Conservation (phyloP, 768 basidiomycete species). For the Phylloporus rhodoxanthus region DNA sequence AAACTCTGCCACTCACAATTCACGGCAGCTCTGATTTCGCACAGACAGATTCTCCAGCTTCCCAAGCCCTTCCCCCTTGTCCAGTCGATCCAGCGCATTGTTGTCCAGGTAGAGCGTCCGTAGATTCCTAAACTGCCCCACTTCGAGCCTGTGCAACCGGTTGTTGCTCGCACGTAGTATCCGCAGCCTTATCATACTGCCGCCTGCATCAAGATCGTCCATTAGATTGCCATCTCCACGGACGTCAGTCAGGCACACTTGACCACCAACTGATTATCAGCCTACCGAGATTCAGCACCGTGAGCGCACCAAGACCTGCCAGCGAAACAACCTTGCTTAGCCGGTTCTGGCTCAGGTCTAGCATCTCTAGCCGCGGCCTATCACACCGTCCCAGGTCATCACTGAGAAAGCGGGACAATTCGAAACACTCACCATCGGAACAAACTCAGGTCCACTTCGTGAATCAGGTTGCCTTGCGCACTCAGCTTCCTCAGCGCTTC, state of each 20-base stretch:
- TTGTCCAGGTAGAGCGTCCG: slow-evolving; percentile 92
- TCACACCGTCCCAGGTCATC: slow-evolving; percentile 10
- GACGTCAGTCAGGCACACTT: slow-evolving; percentile 13
- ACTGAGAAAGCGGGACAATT: slow-evolving; percentile 2
- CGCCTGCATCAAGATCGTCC: slow-evolving; percentile 45
- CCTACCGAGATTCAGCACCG: slow-evolving; percentile 81
- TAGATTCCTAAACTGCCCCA: slow-evolving; percentile 58
- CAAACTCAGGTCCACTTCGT: slow-evolving; percentile 50
- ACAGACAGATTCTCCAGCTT: slow-evolving; percentile 88
- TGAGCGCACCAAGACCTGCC: slow-evolving; percentile 53
- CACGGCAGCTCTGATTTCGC: slow-evolving; percentile 77
- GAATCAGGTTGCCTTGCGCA: slow-evolving; percentile 67
- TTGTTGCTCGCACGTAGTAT: slow-evolving; percentile 84
- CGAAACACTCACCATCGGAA: slow-evolving; percentile 55
- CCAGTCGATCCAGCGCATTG: slow-evolving; percentile 53
- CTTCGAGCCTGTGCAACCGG: slow-evolving; percentile 60
- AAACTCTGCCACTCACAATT: slow-evolving; percentile 53
- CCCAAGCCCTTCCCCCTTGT: slow-evolving; percentile 49
- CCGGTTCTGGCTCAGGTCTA: slow-evolving; percentile 77
- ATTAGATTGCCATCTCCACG: slow-evolving; percentile 68
- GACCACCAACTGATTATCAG: slow-evolving; percentile 18
- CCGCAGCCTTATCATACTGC: slow-evolving; percentile 63
- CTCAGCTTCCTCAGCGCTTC: slow-evolving; percentile 82
- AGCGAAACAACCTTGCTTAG: slow-evolving; percentile 56
- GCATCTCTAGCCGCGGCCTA: slow-evolving; percentile 65